Evolutionary conservation across 441 rosid species (phyloP).

Genomic region (Gossypium davidsonii): DNA sequence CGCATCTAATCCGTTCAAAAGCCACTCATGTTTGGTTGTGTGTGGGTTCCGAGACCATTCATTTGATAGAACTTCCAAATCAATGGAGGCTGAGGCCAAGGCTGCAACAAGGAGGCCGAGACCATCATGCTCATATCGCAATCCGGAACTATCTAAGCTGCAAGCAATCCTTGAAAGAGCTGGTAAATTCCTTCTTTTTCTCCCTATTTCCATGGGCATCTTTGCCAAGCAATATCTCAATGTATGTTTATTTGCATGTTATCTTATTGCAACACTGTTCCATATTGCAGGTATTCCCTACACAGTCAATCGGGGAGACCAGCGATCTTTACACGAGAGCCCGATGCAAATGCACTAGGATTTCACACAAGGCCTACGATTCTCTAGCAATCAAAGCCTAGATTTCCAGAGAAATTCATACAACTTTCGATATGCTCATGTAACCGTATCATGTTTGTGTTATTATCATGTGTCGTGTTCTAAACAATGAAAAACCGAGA

Average conservation of each 20-base stretch:
- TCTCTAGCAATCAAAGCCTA: neutral
- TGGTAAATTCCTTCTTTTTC: constrained; percentile 31
- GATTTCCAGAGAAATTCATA: neutral
- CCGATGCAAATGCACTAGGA: constrained; percentile 82
- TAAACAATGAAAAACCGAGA: neutral
- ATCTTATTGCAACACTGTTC: neutral
- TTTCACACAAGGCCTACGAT: constrained; percentile 46
- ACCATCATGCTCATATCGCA: constrained; percentile 81
- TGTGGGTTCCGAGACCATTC: constrained; percentile 95
- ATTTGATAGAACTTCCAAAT: constrained; percentile 56
- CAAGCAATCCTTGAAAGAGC: constrained; percentile 70
- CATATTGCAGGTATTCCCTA: constrained; percentile 54
- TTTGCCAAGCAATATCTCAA: neutral
- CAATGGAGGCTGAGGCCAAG: constrained; percentile 57
- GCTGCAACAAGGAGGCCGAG: constrained; percentile 81
- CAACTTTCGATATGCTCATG: too few relatives aligned
- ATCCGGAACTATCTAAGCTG: constrained; percentile 58
- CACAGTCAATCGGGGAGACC: constrained; percentile 41
- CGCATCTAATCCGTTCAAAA: too few relatives aligned
- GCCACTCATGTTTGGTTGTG: constrained; percentile 68
- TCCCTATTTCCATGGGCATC: neutral
- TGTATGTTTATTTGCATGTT: neutral
- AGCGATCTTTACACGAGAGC: constrained; percentile 36
- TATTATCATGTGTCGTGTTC: too few relatives aligned
- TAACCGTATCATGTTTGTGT: too few relatives aligned